phyloP scores from a whole-genome alignment of 1,284 basidiomycete genomes.

The Cryptococcus jaspeensis region DNA sequence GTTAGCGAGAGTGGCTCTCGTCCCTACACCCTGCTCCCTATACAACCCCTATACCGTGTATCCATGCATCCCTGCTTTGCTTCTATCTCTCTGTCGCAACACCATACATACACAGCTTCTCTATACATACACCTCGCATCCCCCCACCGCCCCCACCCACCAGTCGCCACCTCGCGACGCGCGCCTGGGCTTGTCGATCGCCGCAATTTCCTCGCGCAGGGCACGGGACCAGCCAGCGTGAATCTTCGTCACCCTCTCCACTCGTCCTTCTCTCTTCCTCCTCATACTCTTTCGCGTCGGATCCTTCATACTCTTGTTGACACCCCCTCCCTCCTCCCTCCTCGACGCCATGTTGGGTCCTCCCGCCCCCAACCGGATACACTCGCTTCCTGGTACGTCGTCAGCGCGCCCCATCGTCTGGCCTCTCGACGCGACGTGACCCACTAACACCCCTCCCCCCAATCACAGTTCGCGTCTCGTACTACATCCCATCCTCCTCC shows the following conservation, averaged over 20 bases:
- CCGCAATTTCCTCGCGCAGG: no score
- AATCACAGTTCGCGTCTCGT: conserved; percentile 40
- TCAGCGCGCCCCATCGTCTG: neutral
- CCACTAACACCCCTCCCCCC: neutral
- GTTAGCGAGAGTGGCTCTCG: no score
- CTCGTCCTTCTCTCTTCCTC: neutral
- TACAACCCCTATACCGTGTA: no score
- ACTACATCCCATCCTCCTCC: conserved; percentile 39
- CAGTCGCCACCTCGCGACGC: no score
- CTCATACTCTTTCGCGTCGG: neutral
- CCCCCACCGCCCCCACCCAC: no score
- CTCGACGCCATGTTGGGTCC: conserved; percentile 21
- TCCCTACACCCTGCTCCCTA: no score
- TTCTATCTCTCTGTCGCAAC: neutral
- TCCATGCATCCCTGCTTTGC: neutral
- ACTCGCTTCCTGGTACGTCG: conserved; percentile 42
- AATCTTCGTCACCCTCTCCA: neutral
- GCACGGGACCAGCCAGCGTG: neutral
- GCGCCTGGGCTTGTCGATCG: no score
- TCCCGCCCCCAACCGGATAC: conserved; percentile 43
- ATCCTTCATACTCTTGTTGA: neutral
- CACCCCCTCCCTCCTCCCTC: neutral
- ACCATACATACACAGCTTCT: neutral
- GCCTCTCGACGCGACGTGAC: conserved; percentile 1
- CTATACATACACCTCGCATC: neutral